Evolutionary conservation across 805 yeast genomes (phyloP).

Genomic region (Ogataea chonburiensis): DNA sequence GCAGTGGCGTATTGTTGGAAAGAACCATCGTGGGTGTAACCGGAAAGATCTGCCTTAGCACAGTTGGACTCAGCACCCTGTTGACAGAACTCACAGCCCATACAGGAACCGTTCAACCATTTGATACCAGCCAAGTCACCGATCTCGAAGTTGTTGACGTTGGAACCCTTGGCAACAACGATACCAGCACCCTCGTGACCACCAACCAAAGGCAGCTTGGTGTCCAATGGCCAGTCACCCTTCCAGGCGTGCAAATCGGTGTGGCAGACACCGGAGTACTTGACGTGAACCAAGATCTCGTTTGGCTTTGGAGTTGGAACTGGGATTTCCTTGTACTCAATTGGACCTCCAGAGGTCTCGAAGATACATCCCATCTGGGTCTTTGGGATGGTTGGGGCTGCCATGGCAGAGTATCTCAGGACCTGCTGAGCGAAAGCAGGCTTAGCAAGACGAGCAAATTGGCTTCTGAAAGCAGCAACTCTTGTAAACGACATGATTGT

Average conservation of each 20-base stretch:
- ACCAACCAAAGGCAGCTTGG: constrained; percentile 69
- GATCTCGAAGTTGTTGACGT: constrained; percentile 61
- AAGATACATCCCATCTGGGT: constrained; percentile 67
- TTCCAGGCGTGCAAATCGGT: constrained; percentile 88
- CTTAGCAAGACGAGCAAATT: constrained; percentile 7
- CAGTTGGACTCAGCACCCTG: constrained; percentile 68
- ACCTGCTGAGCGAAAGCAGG: constrained; percentile 13
- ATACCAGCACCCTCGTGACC: constrained; percentile 86
- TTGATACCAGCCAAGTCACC: constrained; percentile 79
- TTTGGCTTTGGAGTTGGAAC: constrained; percentile 72
- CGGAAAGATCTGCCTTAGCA: constrained; percentile 67
- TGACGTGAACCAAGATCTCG: constrained; percentile 72
- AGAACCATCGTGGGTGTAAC: constrained; percentile 87
- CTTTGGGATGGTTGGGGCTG: constrained; percentile 15
- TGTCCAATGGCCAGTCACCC: constrained; percentile 81
- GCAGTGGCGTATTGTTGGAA: constrained; percentile 91
- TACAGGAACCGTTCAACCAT: constrained; percentile 74
- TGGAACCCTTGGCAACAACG: constrained; percentile 67
- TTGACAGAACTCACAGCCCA: constrained; percentile 64
- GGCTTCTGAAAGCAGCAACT: constrained; percentile 12
- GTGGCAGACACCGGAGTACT: constrained; percentile 87
- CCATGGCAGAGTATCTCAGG: constrained; percentile 9
- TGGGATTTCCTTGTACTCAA: constrained; percentile 64
- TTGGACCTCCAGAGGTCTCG: constrained; percentile 57
- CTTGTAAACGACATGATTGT: constrained; percentile 11